phyloP scores from a whole-genome alignment of 2,329 filamentous ascomycete genomes.

The Ophiostoma ulmi region DNA sequence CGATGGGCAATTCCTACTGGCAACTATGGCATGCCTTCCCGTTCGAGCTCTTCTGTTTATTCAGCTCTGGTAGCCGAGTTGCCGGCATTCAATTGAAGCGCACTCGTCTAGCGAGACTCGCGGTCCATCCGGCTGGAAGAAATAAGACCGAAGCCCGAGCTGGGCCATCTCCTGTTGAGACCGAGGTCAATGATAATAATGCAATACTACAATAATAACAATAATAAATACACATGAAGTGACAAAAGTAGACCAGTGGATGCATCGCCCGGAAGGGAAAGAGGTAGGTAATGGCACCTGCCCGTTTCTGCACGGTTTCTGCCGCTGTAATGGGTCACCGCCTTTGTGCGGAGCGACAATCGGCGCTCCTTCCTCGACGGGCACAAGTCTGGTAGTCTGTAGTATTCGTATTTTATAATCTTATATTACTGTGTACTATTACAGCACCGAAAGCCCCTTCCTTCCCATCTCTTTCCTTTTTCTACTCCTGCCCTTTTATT shows the following conservation, averaged over 20 bases:
- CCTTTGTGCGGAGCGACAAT: conserved; percentile 6
- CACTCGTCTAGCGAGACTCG: background rate
- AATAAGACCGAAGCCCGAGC: conserved; percentile 1
- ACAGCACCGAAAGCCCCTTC: background rate
- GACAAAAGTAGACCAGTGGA: background rate
- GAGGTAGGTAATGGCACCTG: conserved; percentile 7
- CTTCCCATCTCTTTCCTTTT: background rate
- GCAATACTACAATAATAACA: too few relatives aligned
- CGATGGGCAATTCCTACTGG: background rate
- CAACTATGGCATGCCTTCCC: too few relatives aligned
- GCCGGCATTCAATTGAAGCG: too few relatives aligned
- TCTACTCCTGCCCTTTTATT: conserved; percentile 1
- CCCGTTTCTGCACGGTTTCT: conserved; percentile 14
- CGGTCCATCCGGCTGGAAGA: background rate
- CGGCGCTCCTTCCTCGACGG: background rate
- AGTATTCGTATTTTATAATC: too few relatives aligned
- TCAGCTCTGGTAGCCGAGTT: background rate
- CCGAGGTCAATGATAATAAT: background rate
- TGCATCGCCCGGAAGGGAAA: conserved; percentile 1
- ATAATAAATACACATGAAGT: too few relatives aligned
- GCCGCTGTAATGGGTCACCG: background rate
- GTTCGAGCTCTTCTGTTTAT: too few relatives aligned
- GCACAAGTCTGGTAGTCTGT: background rate
- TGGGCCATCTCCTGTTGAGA: background rate
- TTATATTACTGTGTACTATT: too few relatives aligned